These are phyloP conservation scores for Cantharellus anzutake DNA, from an alignment of 768 basidiomycete species.

Conservation along the genomic window DNA sequence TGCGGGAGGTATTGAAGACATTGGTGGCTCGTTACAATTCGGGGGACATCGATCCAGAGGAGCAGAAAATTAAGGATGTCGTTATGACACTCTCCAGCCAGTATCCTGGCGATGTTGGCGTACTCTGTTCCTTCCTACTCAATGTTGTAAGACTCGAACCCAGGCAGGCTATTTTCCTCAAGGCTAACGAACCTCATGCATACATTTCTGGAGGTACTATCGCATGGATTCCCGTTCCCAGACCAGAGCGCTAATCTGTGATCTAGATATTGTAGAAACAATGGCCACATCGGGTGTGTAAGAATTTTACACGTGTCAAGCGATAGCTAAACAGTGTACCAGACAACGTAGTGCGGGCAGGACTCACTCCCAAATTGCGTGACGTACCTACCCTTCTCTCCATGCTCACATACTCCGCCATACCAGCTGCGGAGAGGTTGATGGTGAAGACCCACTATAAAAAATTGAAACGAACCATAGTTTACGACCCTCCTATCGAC, in stretches of 20 bases:
- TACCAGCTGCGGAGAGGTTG: constrained; percentile 45
- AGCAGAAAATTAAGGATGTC: constrained; percentile 36
- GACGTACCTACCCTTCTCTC: constrained; percentile 81
- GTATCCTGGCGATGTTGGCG: constrained; percentile 85
- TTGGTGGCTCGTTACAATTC: constrained; percentile 46
- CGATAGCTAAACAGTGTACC: constrained; percentile 1
- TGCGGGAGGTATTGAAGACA: constrained; percentile 33
- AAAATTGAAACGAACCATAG: constrained; percentile 21
- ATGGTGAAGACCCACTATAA: constrained; percentile 40
- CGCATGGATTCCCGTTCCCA: neutral
- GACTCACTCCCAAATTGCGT: constrained; percentile 88
- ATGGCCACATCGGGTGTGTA: constrained; percentile 72
- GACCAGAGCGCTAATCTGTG: neutral
- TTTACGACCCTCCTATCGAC: constrained; percentile 84
- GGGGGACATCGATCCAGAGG: constrained; percentile 21
- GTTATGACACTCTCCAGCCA: constrained; percentile 38
- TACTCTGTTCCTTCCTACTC: constrained; percentile 76
- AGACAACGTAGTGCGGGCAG: constrained; percentile 97
- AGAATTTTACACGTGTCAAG: neutral
- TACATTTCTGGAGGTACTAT: constrained; percentile 77
- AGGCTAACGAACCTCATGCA: constrained; percentile 93
- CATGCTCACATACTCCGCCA: constrained; percentile 70
- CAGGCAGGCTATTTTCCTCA: constrained; percentile 86
- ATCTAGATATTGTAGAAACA: constrained; percentile 86
- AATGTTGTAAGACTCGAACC: constrained; percentile 65